Evolutionary conservation across 2,329 filamentous ascomycete species (phyloP).

Genomic region (Fusarium ramigenum): DNA sequence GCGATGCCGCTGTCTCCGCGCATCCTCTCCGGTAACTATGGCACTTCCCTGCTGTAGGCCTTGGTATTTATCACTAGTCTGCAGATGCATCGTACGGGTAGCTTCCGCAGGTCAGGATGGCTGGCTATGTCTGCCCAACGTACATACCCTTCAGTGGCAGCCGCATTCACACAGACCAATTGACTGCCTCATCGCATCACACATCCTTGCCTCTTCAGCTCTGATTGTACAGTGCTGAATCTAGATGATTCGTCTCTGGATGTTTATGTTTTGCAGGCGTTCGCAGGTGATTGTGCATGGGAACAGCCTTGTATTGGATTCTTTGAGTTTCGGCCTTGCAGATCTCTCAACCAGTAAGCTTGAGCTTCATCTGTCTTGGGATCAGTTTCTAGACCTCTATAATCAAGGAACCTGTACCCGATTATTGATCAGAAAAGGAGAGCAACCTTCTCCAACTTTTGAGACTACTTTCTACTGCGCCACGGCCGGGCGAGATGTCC

Average conservation of each 20-base stretch:
- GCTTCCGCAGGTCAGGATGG: slow-evolving; percentile 19
- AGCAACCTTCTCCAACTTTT: slow-evolving; percentile 8
- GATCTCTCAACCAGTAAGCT: slow-evolving; percentile 3
- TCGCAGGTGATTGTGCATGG: slow-evolving; percentile 20
- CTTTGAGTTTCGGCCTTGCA: slow-evolving; percentile 24
- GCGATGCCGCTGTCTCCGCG: slow-evolving; percentile 29
- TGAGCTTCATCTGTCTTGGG: slow-evolving; percentile 6
- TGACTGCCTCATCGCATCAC: slow-evolving; percentile 6
- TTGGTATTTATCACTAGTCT: neutral
- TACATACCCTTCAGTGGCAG: slow-evolving; percentile 11
- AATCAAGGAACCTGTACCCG: slow-evolving; percentile 6
- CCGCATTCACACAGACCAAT: slow-evolving; percentile 19
- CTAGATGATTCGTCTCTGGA: slow-evolving; percentile 5
- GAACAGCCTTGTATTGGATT: neutral
- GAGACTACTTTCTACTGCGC: slow-evolving; percentile 20
- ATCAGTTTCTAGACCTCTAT: slow-evolving; percentile 2
- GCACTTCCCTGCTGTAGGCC: neutral
- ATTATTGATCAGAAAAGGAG: slow-evolving; percentile 11
- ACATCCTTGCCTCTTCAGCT: slow-evolving; percentile 24
- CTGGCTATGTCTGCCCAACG: slow-evolving; percentile 12
- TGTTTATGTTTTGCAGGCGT: slow-evolving; percentile 24
- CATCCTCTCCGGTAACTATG: slow-evolving; percentile 4
- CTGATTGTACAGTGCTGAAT: neutral
- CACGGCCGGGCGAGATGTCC: too few species aligned
- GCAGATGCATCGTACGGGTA: slow-evolving; percentile 4